Conservation (phyloP, 805 yeast species). For the Ogataea methanolica region DNA sequence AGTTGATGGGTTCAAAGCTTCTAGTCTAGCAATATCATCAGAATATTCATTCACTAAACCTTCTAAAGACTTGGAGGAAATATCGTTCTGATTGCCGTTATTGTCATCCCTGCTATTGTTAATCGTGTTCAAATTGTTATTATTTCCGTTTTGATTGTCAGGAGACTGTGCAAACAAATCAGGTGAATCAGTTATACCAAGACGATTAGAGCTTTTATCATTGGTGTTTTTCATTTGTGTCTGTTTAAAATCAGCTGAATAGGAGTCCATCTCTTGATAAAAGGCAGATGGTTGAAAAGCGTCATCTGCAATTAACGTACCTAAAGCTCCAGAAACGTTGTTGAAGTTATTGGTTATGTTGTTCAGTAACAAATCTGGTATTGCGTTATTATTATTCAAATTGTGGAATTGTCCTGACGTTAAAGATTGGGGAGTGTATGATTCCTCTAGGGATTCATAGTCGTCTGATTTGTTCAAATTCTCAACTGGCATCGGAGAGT, state of each 20-base stretch:
- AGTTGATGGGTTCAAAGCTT: constrained; percentile 13
- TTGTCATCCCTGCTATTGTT: not conserved
- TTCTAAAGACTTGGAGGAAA: not conserved
- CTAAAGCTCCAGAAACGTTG: constrained; percentile 15
- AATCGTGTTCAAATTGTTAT: not conserved
- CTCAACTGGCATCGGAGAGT: not conserved
- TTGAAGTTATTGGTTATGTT: constrained; percentile 8
- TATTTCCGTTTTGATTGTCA: not conserved
- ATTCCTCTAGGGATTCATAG: constrained; percentile 15
- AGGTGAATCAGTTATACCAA: too few relatives aligned
- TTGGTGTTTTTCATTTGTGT: not conserved
- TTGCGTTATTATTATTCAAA: not conserved
- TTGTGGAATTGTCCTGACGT: not conserved
- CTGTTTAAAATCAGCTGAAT: not conserved
- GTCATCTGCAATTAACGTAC: constrained; percentile 13
- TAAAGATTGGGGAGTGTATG: constrained; percentile 5
- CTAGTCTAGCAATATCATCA: constrained; percentile 33
- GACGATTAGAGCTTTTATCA: not conserved
- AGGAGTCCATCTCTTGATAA: constrained; percentile 14
- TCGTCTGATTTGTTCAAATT: not conserved
- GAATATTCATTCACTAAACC: constrained; percentile 30
- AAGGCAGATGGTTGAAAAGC: constrained; percentile 15
- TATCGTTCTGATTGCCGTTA: not conserved
- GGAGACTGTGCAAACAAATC: too few relatives aligned
- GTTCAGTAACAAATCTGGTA: not conserved